Evolutionary conservation across 192 early-diverging fungal species (phyloP).

Genomic region (Linnemannia exigua): DNA sequence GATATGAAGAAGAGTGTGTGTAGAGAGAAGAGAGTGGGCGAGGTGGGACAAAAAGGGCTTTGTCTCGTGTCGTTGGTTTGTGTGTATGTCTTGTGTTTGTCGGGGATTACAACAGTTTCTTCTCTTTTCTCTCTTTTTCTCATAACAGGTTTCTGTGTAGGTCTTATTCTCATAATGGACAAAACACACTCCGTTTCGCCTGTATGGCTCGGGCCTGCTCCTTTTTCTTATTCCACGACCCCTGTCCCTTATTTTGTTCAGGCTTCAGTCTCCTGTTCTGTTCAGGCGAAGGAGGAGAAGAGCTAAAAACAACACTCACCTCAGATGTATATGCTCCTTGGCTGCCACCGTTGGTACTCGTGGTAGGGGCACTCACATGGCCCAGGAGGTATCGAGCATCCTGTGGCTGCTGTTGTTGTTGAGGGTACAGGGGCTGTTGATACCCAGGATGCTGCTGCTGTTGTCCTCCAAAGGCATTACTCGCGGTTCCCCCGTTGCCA

Average conservation of each 20-base stretch:
- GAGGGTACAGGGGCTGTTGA: neutral
- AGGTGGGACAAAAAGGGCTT: neutral
- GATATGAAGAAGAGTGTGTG: neutral
- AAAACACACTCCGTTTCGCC: neutral
- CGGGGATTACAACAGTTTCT: neutral
- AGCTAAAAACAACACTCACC: neutral
- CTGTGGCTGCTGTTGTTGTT: neutral
- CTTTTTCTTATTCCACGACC: no score
- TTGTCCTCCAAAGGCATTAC: neutral
- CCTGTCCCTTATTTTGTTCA: neutral
- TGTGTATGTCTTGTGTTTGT: neutral
- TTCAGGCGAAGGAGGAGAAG: neutral
- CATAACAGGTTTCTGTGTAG: neutral
- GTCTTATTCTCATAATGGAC: neutral
- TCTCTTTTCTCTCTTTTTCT: neutral
- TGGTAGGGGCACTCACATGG: neutral
- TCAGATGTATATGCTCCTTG: neutral
- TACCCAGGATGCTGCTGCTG: conserved; percentile 2
- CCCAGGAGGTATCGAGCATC: neutral
- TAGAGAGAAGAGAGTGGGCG: neutral
- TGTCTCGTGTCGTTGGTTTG: neutral
- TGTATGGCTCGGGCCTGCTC: neutral
- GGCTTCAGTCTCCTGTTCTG: neutral
- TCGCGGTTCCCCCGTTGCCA: neutral
- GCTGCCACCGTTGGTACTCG: neutral